Evolutionary conservation across 208 protist species (phyloP).

Genomic region (Paratrypanosoma confusum): DNA sequence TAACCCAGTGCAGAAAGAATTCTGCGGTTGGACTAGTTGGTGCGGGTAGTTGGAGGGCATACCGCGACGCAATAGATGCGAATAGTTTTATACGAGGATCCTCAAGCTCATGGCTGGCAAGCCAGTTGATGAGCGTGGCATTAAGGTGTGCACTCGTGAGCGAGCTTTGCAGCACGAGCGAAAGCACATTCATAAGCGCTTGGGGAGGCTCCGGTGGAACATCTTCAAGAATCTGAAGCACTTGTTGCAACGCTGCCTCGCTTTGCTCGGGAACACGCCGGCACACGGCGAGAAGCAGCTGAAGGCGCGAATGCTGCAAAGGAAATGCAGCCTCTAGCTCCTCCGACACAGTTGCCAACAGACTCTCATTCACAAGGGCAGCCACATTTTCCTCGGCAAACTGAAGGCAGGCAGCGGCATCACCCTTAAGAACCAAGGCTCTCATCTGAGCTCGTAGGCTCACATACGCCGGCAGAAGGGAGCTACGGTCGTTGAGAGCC

Average conservation of each 20-base stretch:
- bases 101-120: constrained; percentile 47
- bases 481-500: too few relatives aligned
- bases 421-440: constrained; percentile 13
- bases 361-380: constrained; percentile 20
- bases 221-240: constrained; percentile 17
- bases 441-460: neutral
- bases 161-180: constrained; percentile 9
- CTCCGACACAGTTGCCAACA: constrained; percentile 23
- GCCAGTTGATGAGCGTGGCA: constrained; percentile 42
- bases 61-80: constrained; percentile 35
- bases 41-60: constrained; percentile 23
- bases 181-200: constrained; percentile 1
- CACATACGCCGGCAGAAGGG: neutral
- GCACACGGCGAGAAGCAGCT: constrained; percentile 35
- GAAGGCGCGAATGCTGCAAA: constrained; percentile 20
- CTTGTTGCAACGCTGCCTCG: constrained; percentile 14
- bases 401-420: constrained; percentile 20
- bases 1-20: constrained; percentile 48
- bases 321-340: constrained; percentile 25
- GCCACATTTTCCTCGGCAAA: constrained; percentile 30
- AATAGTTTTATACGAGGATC: constrained; percentile 45
- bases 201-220: neutral
- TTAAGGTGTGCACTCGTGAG: constrained; percentile 21
- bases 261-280: constrained; percentile 17
- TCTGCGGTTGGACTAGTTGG: constrained; percentile 35